These are phyloP conservation scores for Rhynchosporium secalis DNA, from an alignment of 2,329 filamentous ascomycete genomes.

Conservation along the genomic window DNA sequence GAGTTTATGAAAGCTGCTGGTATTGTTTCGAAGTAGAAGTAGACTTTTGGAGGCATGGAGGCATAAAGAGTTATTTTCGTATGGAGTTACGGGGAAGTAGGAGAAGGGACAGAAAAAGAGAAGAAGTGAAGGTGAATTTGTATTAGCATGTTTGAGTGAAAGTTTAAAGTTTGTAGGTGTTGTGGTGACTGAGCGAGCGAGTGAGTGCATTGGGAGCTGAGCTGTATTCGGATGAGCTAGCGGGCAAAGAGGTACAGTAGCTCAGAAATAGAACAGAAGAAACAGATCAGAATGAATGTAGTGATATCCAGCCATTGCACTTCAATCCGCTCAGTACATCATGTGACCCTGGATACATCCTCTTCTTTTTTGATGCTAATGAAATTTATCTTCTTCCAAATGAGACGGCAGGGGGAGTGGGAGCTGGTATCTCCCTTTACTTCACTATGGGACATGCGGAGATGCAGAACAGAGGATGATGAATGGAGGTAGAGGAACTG, in stretches of 20 bases:
- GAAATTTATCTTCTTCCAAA: too few species aligned
- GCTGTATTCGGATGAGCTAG: background rate
- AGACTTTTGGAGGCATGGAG: background rate
- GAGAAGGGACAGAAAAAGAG: background rate
- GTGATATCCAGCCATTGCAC: too few species aligned
- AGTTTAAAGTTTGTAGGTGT: background rate
- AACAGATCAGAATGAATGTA: background rate
- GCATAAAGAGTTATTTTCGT: background rate
- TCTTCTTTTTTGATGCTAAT: too few species aligned
- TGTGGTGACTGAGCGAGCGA: background rate
- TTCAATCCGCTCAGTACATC: too few species aligned
- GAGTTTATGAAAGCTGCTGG: conserved; percentile 15
- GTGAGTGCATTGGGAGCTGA: conserved; percentile 1
- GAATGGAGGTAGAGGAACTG: conserved; percentile 14
- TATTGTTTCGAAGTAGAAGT: background rate
- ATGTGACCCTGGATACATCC: too few species aligned
- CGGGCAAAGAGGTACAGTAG: too few species aligned
- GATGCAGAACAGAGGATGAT: background rate
- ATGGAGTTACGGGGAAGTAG: background rate
- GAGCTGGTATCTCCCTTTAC: too few species aligned
- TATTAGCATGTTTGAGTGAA: conserved; percentile 2
- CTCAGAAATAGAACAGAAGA: background rate
- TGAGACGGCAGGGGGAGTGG: too few species aligned
- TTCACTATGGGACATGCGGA: too few species aligned
- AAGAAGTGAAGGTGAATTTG: conserved; percentile 9